These are phyloP conservation scores for Pseudoneurospora amorphoporcata DNA, from an alignment of 495 filamentous ascomycete species.

Conservation along the genomic window DNA sequence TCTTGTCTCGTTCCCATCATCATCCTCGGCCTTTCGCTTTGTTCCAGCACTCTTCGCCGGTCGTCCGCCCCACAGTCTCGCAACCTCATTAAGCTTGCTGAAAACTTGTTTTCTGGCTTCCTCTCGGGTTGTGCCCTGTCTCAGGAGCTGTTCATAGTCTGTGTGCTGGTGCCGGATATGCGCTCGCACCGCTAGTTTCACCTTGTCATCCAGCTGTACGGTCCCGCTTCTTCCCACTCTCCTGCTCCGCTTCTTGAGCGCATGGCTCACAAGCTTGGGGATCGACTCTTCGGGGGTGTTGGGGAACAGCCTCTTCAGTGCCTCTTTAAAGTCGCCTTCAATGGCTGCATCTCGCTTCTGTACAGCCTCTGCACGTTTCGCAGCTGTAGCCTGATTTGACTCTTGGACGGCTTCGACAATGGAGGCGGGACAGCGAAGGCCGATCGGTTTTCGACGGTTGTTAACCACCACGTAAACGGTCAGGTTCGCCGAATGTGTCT, in stretches of 20 bases:
- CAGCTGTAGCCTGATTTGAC: slow-evolving; percentile 16
- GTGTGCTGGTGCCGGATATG: slow-evolving; percentile 32
- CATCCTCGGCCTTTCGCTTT: neutral
- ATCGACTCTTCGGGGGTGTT: slow-evolving; percentile 15
- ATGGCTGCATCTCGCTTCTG: slow-evolving; percentile 20
- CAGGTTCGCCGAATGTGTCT: slow-evolving; percentile 17
- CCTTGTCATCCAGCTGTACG: slow-evolving; percentile 20
- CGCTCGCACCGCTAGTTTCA: slow-evolving; percentile 24
- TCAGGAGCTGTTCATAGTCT: slow-evolving; percentile 24
- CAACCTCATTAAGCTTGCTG: slow-evolving; percentile 12
- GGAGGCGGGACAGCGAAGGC: slow-evolving; percentile 26
- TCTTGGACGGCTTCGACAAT: slow-evolving; percentile 18
- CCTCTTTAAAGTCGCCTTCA: slow-evolving; percentile 15
- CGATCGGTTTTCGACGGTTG: slow-evolving; percentile 13
- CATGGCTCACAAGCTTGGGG: slow-evolving; percentile 12
- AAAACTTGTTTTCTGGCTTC: slow-evolving; percentile 12
- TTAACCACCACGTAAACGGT: slow-evolving; percentile 26
- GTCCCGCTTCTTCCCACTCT: slow-evolving; percentile 26
- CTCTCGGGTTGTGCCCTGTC: slow-evolving; percentile 1
- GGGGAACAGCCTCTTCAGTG: slow-evolving; percentile 21
- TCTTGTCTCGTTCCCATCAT: neutral
- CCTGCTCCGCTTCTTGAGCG: slow-evolving; percentile 22
- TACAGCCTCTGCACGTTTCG: slow-evolving; percentile 13
- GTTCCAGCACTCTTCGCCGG: neutral
- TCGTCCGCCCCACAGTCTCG: slow-evolving; percentile 11